These are phyloP conservation scores for Microdochium trichocladiopsis DNA, from an alignment of 2,329 filamentous ascomycete species.

Conservation along the genomic window DNA sequence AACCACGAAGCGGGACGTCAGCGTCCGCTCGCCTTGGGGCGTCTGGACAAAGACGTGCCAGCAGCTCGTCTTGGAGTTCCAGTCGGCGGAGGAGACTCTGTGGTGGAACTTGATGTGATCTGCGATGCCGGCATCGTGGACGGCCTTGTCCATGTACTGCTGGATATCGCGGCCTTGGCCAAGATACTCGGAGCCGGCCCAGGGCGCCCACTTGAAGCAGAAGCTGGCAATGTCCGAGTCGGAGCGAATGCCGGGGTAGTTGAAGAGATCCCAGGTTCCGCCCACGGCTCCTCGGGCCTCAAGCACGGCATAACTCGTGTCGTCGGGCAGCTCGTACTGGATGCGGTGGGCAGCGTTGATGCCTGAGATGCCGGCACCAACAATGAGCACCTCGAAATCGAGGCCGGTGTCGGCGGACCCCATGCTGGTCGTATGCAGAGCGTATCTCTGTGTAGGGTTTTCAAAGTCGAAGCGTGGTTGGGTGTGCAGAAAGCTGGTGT, in stretches of 20 bases:
- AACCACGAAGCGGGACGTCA: conserved; percentile 35
- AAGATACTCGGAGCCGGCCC: neutral
- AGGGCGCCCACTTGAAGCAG: neutral
- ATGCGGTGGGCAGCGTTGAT: conserved; percentile 55
- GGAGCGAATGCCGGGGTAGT: conserved; percentile 50
- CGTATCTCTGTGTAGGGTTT: neutral
- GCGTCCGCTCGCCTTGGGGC: conserved; percentile 17
- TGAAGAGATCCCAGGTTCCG: conserved; percentile 60
- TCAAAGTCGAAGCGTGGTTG: neutral
- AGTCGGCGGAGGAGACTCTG: neutral
- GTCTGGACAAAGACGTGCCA: conserved; percentile 17
- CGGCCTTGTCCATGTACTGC: neutral
- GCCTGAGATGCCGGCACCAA: conserved; percentile 55
- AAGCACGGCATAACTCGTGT: conserved; percentile 41
- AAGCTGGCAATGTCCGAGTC: conserved; percentile 31
- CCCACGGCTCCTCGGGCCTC: conserved; percentile 51
- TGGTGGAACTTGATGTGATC: neutral
- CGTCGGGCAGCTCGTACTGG: conserved; percentile 37
- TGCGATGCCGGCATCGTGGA: neutral
- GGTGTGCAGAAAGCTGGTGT: no score
- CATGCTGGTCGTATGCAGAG: neutral
- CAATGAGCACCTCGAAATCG: conserved; percentile 37
- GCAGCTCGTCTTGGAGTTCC: neutral
- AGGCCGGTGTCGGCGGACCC: neutral
- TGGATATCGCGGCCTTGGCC: neutral